Evolutionary conservation across 2,329 filamentous ascomycete genomes (phyloP).

Genomic region (Diaporthe velutina): DNA sequence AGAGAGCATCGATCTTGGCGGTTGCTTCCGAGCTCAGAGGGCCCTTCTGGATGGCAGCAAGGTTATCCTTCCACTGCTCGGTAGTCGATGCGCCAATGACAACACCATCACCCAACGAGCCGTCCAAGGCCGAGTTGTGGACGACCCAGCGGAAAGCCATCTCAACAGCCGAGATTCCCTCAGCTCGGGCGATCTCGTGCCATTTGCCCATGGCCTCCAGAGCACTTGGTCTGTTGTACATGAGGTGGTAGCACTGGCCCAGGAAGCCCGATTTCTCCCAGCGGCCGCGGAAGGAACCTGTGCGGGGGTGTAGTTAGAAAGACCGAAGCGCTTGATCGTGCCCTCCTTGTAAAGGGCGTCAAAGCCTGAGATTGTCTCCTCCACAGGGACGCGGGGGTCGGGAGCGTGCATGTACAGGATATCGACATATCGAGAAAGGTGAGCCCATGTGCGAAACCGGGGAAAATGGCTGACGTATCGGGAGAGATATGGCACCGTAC

Average conservation of each 20-base stretch:
- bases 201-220: conserved; percentile 67
- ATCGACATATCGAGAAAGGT: conserved; percentile 31
- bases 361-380: conserved; percentile 71
- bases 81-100: conserved; percentile 54
- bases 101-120: conserved; percentile 51
- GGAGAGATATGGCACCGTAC: conserved; percentile 15
- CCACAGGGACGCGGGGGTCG: conserved; percentile 64
- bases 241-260: conserved; percentile 46
- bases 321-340: conserved; percentile 55
- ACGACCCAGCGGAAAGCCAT: conserved; percentile 71
- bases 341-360: conserved; percentile 71
- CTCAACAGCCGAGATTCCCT: conserved; percentile 68
- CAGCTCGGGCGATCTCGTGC: conserved; percentile 56
- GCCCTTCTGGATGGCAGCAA: conserved; percentile 27
- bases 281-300: conserved; percentile 60
- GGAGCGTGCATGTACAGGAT: conserved; percentile 64
- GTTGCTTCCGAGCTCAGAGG: conserved; percentile 25
- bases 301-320: conserved; percentile 58
- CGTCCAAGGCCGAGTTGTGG: conserved; percentile 65
- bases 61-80: conserved; percentile 52
- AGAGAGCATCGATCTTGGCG: conserved; percentile 31
- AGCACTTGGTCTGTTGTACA: conserved; percentile 49
- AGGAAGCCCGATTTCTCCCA: conserved; percentile 54
- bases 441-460: not conserved
- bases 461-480: not conserved